Evolutionary conservation across 2,329 filamentous ascomycete species (phyloP).

Genomic region (Massarina eburnea): DNA sequence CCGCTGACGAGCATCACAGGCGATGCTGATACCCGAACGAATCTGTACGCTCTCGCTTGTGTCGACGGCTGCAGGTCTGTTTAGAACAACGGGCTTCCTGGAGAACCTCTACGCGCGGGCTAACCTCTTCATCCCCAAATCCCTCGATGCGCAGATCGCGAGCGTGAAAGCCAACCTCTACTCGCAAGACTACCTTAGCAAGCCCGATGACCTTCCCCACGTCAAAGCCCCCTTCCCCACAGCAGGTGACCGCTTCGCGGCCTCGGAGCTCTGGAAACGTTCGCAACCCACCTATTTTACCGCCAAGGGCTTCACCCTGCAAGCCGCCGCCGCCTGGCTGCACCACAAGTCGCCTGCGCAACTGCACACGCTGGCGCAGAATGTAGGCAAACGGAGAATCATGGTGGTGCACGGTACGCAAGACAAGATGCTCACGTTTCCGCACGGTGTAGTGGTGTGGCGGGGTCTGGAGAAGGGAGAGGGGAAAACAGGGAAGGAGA

Average conservation of each 20-base stretch:
- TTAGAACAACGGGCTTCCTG: slow-evolving; percentile 55
- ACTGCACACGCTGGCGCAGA: slow-evolving; percentile 65
- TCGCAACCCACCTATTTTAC: slow-evolving; percentile 62
- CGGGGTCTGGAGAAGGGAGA: slow-evolving; percentile 62
- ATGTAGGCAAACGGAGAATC: slow-evolving; percentile 72
- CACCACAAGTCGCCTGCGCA: slow-evolving; percentile 73
- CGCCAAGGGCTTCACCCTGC: slow-evolving; percentile 69
- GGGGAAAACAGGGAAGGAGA: slow-evolving; percentile 35
- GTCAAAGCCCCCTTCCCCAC: slow-evolving; percentile 61
- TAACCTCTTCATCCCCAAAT: slow-evolving; percentile 67
- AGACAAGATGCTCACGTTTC: slow-evolving; percentile 76
- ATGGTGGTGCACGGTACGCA: slow-evolving; percentile 73
- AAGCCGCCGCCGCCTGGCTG: slow-evolving; percentile 77
- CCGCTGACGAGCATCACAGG: slow-evolving; percentile 23
- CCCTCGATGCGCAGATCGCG: slow-evolving; percentile 65
- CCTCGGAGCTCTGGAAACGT: slow-evolving; percentile 75
- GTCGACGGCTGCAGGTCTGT: slow-evolving; percentile 52
- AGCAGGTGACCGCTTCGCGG: slow-evolving; percentile 81
- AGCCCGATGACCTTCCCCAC: slow-evolving; percentile 57
- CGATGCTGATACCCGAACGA: slow-evolving; percentile 49
- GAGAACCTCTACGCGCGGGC: slow-evolving; percentile 64
- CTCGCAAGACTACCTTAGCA: slow-evolving; percentile 61
- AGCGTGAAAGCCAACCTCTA: slow-evolving; percentile 70
- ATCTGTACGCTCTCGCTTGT: slow-evolving; percentile 54
- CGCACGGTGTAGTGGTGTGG: slow-evolving; percentile 70